phyloP scores from a whole-genome alignment of 1,284 basidiomycete species.

The Ceratobasidium sp. region DNA sequence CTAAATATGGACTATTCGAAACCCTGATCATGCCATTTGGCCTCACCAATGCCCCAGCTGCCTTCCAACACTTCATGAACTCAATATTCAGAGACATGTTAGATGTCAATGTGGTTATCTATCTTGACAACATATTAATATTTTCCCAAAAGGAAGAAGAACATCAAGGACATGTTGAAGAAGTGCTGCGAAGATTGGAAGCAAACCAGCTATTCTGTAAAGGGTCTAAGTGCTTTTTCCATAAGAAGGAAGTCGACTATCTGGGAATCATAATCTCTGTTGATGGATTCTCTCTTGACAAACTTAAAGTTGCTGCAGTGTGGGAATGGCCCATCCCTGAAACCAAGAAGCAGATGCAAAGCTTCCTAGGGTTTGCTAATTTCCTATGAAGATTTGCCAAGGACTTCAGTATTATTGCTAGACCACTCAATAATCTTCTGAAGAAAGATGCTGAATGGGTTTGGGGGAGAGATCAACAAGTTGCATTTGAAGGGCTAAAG shows the following conservation, averaged over 20 bases:
- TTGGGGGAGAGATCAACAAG: not conserved
- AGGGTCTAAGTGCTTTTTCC: conserved; percentile 47
- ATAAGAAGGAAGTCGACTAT: conserved; percentile 47
- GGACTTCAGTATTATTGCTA: conserved; percentile 46
- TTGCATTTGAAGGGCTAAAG: not conserved
- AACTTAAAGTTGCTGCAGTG: not conserved
- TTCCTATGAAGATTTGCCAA: conserved; percentile 51
- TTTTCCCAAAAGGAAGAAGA: conserved; percentile 32
- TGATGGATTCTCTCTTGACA: not conserved
- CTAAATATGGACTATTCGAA: conserved; percentile 36
- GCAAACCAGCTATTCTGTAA: conserved; percentile 43
- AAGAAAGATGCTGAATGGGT: not conserved
- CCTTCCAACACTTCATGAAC: conserved; percentile 34
- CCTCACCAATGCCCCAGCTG: conserved; percentile 21
- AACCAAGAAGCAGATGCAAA: not conserved
- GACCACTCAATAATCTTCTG: conserved; percentile 44
- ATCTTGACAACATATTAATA: conserved; percentile 44
- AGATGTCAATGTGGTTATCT: conserved; percentile 22
- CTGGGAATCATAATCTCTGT: conserved; percentile 37
- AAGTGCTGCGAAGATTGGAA: conserved; percentile 38
- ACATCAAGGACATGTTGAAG: conserved; percentile 23
- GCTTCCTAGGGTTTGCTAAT: conserved; percentile 24
- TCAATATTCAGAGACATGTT: conserved; percentile 24
- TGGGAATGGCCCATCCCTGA: conserved; percentile 5
- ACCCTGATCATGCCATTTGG: conserved; percentile 38